Conservation (phyloP, 768 basidiomycete genomes). For the Kwoniella sp. region DNA sequence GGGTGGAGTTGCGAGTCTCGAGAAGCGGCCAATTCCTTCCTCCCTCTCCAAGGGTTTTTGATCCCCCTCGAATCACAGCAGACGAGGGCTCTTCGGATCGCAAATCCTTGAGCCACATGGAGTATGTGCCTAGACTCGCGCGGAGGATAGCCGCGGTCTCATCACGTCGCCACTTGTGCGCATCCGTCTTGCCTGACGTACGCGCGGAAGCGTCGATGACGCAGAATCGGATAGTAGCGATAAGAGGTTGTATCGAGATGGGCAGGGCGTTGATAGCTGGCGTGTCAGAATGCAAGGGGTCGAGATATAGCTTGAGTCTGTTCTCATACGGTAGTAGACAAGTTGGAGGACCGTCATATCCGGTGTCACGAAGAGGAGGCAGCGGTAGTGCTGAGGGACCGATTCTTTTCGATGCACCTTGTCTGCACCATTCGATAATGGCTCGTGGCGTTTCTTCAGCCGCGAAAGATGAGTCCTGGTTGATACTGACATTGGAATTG, state of each 20-base stretch:
- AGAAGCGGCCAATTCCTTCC: conserved; percentile 32
- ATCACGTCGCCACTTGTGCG: conserved; percentile 25
- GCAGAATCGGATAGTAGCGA: conserved; percentile 34
- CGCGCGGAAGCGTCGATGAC: conserved; percentile 29
- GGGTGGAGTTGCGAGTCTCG: conserved; percentile 38
- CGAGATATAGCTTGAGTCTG: conserved; percentile 38
- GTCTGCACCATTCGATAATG: conserved; percentile 45
- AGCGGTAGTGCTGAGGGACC: conserved; percentile 20
- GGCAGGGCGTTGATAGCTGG: conserved; percentile 34
- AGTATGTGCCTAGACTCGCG: conserved; percentile 28
- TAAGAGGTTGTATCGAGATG: conserved; percentile 33
- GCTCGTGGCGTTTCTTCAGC: conserved; percentile 12
- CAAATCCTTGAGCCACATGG: conserved; percentile 26
- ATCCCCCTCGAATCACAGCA: neutral
- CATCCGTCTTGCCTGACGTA: conserved; percentile 7
- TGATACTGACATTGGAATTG: conserved; percentile 10
- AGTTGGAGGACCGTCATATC: conserved; percentile 5
- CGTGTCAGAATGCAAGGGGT: conserved; percentile 25
- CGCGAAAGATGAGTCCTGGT: neutral
- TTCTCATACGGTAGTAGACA: conserved; percentile 31
- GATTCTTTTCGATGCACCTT: conserved; percentile 38
- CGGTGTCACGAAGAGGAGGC: conserved; percentile 1
- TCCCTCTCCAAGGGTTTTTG: neutral
- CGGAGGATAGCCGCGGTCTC: conserved; percentile 40
- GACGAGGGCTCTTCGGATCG: neutral